phyloP scores from a whole-genome alignment of 2,329 filamentous ascomycete genomes.

The Fusarium newnesense region DNA sequence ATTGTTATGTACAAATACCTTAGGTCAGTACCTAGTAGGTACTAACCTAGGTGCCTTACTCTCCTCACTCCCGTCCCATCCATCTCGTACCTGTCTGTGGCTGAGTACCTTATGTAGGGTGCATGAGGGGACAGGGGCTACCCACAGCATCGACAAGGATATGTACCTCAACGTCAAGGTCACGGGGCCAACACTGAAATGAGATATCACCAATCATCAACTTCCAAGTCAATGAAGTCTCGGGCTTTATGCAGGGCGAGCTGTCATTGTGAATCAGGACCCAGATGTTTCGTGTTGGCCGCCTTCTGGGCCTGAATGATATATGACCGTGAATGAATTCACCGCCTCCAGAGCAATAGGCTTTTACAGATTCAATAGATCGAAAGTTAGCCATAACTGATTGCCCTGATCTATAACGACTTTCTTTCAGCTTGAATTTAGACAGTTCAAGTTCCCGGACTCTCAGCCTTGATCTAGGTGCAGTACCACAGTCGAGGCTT shows the following conservation, averaged over 20 bases:
- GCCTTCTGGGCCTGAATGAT: not conserved
- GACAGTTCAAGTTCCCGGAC: not conserved
- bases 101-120: constrained; percentile 2
- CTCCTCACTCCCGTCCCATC: not conserved
- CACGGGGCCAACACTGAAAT: constrained; percentile 18
- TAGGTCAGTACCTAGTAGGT: too few relatives aligned
- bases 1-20: not conserved
- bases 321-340: constrained; percentile 9
- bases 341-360: constrained; percentile 11
- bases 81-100: constrained; percentile 14
- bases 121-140: constrained; percentile 14
- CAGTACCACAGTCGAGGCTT: not conserved
- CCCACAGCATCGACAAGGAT: constrained; percentile 16
- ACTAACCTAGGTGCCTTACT: not conserved
- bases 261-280: constrained; percentile 25
- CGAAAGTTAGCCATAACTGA: not conserved
- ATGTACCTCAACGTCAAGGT: constrained; percentile 11
- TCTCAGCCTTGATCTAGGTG: not conserved
- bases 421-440: not conserved
- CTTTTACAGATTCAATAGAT: not conserved
- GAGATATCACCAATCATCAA: constrained; percentile 33
- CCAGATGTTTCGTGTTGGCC: constrained; percentile 13
- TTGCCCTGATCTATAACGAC: not conserved
- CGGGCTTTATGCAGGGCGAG: constrained; percentile 34
- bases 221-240: constrained; percentile 14